Base-by-base conservation (phyloP, 2,329 filamentous ascomycete species). In the Purpureocillium takamizusanense region DNA sequence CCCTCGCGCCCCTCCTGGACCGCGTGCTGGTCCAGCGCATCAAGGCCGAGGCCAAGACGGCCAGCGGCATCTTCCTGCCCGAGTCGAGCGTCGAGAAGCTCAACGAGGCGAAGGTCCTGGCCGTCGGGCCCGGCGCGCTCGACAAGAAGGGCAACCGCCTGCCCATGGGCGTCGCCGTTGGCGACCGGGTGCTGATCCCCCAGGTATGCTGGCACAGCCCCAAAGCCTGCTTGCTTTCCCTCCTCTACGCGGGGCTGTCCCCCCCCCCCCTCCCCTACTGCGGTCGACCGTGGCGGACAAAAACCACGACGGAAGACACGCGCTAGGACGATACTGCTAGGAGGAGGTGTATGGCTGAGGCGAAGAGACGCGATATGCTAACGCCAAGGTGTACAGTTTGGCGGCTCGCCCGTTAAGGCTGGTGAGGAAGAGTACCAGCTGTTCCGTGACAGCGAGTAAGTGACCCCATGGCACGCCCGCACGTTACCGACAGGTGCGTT, bases 371-470 rank as follows among this genome's bases (percentile, higher is more conserved):
- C n/a, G n/a, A n/a, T 29, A 21, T 42, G 47, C 55, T 62, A 43
- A 61, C 49, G 13, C 8, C 16, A 3, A n/a, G 34, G 34, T n/a
- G n/a, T n/a, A 49, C 25, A 94, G 86, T 98, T 83, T 59, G 92
- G 92, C 57, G 92, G 92, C 48, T 92, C 83, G 59, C 83, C 90
- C 48, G 81, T 98, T 65, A 97, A 97, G 79, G 86, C 97, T 53
- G 92, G 90, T 52, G 90, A 98, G 55, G 88, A 97, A 52, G 92
- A 98, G 71, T 97, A 79, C 74, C 81, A 84, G 48, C 80, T 98
- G 49, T 98, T 95, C 83, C 79, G 92, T 57, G 92, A 98, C 69
- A 85, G 88, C 72, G 92, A 98, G 90, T 97, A 81, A 69, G 89
- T 83, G 3, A 5, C 10, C 10, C 21, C 21, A 5, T 10, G 6